Evolutionary conservation across 257 asterid genomes (phyloP).

Genomic region (Hygrophila difformis): DNA sequence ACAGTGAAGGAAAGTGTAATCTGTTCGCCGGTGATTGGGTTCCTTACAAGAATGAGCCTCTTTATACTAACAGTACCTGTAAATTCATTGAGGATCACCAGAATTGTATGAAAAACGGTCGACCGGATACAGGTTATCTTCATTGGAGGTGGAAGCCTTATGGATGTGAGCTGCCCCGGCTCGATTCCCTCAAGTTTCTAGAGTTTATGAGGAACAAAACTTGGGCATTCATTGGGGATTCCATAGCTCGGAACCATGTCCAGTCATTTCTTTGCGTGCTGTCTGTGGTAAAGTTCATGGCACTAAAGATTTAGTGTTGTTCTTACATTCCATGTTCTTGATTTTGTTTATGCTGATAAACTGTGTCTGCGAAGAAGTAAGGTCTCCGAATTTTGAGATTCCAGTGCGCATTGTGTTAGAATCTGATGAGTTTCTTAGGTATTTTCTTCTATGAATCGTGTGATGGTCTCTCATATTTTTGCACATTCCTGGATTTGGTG

Average conservation of each 20-base stretch:
- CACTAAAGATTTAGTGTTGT: neutral
- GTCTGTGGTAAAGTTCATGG: constrained; percentile 38
- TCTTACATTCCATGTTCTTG: neutral
- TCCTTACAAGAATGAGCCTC: constrained; percentile 45
- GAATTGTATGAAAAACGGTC: constrained; percentile 68
- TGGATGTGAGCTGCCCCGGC: constrained; percentile 47
- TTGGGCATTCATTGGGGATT: constrained; percentile 77
- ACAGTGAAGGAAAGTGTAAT: constrained; percentile 38
- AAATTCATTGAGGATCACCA: constrained; percentile 53
- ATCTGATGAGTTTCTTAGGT: no score
- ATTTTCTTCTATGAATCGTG: no score
- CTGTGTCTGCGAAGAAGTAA: no score
- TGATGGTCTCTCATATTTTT: no score
- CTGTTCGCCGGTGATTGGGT: constrained; percentile 72
- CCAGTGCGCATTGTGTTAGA: no score
- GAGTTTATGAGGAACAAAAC: constrained; percentile 56
- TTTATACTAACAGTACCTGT: constrained; percentile 59
- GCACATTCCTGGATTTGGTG: no score
- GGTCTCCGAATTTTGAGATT: no score
- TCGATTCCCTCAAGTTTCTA: constrained; percentile 44
- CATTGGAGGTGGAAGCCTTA: constrained; percentile 84
- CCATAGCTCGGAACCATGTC: constrained; percentile 71
- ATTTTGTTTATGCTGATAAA: no score
- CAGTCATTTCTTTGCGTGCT: constrained; percentile 71
- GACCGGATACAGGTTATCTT: constrained; percentile 59